phyloP scores from a whole-genome alignment of 768 basidiomycete species.

The Cystofilobasidium macerans region DNA sequence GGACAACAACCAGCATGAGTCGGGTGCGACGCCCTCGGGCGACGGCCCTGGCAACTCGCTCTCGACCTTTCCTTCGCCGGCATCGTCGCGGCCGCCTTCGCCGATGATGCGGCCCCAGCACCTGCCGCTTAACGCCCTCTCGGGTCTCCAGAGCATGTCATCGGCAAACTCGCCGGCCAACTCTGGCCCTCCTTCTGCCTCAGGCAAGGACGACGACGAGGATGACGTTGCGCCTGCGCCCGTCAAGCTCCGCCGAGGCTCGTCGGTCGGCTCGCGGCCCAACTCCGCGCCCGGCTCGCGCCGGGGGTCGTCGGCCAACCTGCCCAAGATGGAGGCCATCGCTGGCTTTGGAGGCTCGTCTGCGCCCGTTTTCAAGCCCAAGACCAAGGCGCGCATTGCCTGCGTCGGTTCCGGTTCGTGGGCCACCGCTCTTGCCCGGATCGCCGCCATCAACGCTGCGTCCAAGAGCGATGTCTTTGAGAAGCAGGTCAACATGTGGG shows the following conservation, averaged over 20 bases:
- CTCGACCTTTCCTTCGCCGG: constrained; percentile 23
- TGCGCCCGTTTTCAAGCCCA: constrained; percentile 2
- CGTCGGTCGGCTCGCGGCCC: constrained; percentile 17
- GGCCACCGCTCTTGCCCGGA: constrained; percentile 25
- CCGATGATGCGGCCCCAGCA: constrained; percentile 17
- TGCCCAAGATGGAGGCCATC: constrained; percentile 25
- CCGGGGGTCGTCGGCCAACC: constrained; percentile 20
- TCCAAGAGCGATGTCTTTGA: constrained; percentile 22
- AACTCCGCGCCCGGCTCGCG: constrained; percentile 6
- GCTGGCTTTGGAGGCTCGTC: neutral
- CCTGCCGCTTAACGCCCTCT: constrained; percentile 22
- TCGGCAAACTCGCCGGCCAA: constrained; percentile 7
- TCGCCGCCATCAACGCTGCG: constrained; percentile 25
- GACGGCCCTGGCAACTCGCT: constrained; percentile 14
- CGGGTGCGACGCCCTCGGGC: neutral
- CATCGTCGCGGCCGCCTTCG: constrained; percentile 23
- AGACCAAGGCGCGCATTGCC: constrained; percentile 4
- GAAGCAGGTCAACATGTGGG: constrained; percentile 26
- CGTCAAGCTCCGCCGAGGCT: constrained; percentile 23
- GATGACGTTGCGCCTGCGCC: neutral
- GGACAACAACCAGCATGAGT: neutral
- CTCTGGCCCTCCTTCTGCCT: neutral
- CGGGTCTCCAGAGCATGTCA: constrained; percentile 16
- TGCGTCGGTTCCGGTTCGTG: constrained; percentile 25
- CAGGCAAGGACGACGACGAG: constrained; percentile 3